Conservation (phyloP, 1,284 basidiomycete genomes). For the Amylostereum chailletii region DNA sequence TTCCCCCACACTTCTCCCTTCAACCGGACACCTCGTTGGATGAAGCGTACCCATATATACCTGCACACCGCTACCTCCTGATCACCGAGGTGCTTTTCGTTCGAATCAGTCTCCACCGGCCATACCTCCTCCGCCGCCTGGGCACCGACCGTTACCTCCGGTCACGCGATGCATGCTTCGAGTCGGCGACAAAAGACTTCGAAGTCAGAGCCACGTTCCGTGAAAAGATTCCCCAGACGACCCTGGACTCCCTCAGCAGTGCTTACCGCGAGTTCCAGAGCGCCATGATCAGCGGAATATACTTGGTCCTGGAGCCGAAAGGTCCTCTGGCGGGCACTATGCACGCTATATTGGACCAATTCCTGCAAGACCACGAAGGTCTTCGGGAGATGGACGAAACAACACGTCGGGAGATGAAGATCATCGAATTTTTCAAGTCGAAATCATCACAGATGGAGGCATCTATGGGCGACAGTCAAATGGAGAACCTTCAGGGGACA, state of each 20-base stretch:
- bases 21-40: conserved; percentile 78
- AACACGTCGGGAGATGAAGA: conserved; percentile 69
- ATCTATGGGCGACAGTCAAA: conserved; percentile 18
- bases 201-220: conserved; percentile 61
- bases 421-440: conserved; percentile 68
- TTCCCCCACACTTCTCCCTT: conserved; percentile 74
- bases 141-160: conserved; percentile 68
- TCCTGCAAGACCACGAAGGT: conserved; percentile 65
- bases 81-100: conserved; percentile 77
- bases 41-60: conserved; percentile 50
- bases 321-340: conserved; percentile 60
- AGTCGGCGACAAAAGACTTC: conserved; percentile 72
- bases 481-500: conserved; percentile 2
- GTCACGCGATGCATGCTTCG: conserved; percentile 71
- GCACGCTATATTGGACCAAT: conserved; percentile 70
- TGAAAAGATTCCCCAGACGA: conserved; percentile 49
- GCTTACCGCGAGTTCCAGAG: conserved; percentile 80
- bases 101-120: conserved; percentile 69
- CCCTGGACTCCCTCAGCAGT: conserved; percentile 61
- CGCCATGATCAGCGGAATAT: conserved; percentile 80
- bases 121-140: conserved; percentile 67
- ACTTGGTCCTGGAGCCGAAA: conserved; percentile 68
- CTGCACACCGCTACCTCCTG: conserved; percentile 71
- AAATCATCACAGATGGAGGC: conserved; percentile 52
- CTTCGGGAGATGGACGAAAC: conserved; percentile 70